A percentile compares a stretch with the other conserved stretches of the same genome.
phyloP scores from a whole-genome alignment of 441 rosid genomes.

The Pelargonium myrrhifolium region DNA sequence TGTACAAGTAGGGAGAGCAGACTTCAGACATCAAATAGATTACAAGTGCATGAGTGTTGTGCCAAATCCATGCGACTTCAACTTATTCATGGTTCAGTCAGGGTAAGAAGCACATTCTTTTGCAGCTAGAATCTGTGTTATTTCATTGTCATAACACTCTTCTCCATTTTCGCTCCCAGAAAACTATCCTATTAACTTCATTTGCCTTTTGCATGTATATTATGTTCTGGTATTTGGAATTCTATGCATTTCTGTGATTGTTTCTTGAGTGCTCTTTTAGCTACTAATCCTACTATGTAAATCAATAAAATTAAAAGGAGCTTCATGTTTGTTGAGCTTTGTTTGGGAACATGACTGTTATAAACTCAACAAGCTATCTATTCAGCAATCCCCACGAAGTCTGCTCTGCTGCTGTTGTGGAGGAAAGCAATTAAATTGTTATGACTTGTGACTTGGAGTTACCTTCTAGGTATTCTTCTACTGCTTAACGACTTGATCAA shows the following conservation, averaged over 20 bases:
- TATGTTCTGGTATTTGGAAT: not conserved
- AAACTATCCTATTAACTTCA: not conserved
- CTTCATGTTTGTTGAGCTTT: no score
- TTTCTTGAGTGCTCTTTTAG: not conserved
- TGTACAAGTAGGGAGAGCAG: constrained; percentile 55
- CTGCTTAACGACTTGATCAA: not conserved
- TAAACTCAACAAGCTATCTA: no score
- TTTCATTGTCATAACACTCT: not conserved
- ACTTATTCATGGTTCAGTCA: constrained; percentile 90
- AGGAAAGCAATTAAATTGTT: no score
- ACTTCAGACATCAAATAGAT: constrained; percentile 69
- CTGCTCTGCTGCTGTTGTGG: no score
- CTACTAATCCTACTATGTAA: not conserved
- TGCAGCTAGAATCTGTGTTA: not conserved
- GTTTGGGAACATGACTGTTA: no score
- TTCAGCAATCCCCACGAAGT: no score
- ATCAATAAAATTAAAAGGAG: no score
- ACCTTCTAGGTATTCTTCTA: not conserved
- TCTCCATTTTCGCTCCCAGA: not conserved
- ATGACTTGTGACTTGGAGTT: no score
- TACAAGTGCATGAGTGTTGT: constrained; percentile 92
- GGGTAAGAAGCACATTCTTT: constrained; percentile 45
- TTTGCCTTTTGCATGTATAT: not conserved
- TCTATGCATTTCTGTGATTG: not conserved
- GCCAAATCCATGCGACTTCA: constrained; percentile 86